phyloP scores from a whole-genome alignment of 129 eudicot genomes.

The Lactuca sativa region DNA sequence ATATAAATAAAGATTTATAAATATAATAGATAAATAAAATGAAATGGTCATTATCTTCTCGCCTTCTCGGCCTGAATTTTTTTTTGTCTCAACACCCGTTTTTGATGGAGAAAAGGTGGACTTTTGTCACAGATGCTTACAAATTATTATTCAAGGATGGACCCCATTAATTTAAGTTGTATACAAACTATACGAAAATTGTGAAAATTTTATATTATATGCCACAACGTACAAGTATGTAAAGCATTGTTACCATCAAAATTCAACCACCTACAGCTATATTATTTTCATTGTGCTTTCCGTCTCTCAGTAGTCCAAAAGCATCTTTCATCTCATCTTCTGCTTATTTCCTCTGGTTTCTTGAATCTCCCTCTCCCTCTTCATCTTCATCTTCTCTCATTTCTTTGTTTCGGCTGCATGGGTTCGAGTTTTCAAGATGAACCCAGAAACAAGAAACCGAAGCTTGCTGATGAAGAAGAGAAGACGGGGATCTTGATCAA shows the following conservation, averaged over 20 bases:
- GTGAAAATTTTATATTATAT: neutral
- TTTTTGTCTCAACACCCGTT: constrained; percentile 36
- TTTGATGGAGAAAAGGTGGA: constrained; percentile 43
- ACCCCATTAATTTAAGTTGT: constrained; percentile 30
- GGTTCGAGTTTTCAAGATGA: constrained; percentile 7
- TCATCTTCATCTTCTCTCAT: constrained; percentile 4
- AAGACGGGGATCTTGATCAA: constrained; percentile 15
- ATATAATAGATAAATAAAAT: neutral
- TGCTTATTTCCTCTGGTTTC: constrained; percentile 12
- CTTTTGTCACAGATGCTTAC: constrained; percentile 40
- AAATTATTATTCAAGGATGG: constrained; percentile 44
- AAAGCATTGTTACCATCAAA: constrained; percentile 25
- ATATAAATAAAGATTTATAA: too few species aligned
- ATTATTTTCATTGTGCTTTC: constrained; percentile 37
- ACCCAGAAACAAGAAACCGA: constrained; percentile 33
- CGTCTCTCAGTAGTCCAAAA: constrained; percentile 36
- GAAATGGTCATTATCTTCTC: constrained; percentile 25
- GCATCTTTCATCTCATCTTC: constrained; percentile 36
- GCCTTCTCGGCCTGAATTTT: constrained; percentile 23
- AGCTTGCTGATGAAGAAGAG: constrained; percentile 11
- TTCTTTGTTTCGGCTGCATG: constrained; percentile 27
- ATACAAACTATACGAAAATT: constrained; percentile 17
- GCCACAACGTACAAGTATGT: constrained; percentile 23
- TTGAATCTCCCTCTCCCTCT: constrained; percentile 8
- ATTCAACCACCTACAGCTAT: constrained; percentile 27